Evolutionary conservation across 129 eudicot species (phyloP).

Genomic region (Calendula officinalis): DNA sequence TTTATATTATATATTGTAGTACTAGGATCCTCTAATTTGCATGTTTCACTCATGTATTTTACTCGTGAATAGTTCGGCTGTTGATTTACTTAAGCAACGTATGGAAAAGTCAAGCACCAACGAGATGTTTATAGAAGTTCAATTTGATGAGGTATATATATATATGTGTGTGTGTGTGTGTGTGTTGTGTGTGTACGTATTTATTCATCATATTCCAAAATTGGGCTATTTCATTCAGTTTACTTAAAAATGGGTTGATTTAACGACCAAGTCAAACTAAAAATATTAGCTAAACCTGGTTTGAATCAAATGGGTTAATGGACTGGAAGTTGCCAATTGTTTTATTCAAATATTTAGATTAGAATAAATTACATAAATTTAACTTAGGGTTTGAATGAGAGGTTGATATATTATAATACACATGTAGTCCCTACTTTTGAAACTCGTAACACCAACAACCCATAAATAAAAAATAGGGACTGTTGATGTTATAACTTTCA

Average conservation of each 20-base stretch:
- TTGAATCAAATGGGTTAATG: not conserved
- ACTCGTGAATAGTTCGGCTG: constrained; percentile 45
- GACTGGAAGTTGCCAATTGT: not conserved
- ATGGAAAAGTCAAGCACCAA: constrained; percentile 39
- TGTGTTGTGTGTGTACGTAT: not conserved
- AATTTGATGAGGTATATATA: constrained; percentile 67
- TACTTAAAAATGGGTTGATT: not conserved
- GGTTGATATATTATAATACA: too few relatives aligned
- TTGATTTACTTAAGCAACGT: constrained; percentile 83
- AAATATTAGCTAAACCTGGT: not conserved
- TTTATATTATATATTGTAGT: too few relatives aligned
- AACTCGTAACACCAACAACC: too few relatives aligned
- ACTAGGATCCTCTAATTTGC: too few relatives aligned
- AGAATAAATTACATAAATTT: too few relatives aligned
- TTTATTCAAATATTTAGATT: too few relatives aligned
- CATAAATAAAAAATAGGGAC: too few relatives aligned
- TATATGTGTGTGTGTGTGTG: too few relatives aligned
- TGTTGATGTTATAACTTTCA: too few relatives aligned
- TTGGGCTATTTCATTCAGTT: not conserved
- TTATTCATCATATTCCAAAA: constrained; percentile 1
- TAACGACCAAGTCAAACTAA: not conserved
- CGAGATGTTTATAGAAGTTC: constrained; percentile 50
- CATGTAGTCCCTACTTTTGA: too few relatives aligned
- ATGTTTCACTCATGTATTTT: constrained; percentile 11
- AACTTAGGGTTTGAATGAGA: too few relatives aligned